Evolutionary conservation across 2,329 filamentous ascomycete genomes (phyloP), one percentile per base, ranked within the genome.

Genomic region (Xylariaceae sp.): DNA sequence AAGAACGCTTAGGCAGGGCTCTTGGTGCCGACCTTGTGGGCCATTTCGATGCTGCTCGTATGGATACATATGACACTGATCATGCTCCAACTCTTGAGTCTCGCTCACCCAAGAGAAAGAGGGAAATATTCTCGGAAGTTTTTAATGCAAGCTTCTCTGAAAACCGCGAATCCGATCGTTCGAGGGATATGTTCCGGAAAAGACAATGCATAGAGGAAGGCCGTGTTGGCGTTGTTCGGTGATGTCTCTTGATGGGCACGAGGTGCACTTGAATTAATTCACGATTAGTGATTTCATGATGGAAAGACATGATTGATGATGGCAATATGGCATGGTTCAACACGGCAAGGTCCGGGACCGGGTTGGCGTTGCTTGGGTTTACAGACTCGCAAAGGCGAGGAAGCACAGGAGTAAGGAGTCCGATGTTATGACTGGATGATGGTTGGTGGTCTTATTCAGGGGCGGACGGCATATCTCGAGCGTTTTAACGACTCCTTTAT

Each of bases 1-100:
- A 76, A 54, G 79, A 83, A 63, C 74, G 80, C 5, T 70, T 84
- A 0, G 78, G 77, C 37, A 74, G 74, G 57, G 80, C 78, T 2
- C 67, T 84, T 0, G 80, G 80, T 7, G 65, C 68, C 16, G 78
- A 80, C 3, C 59, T 81, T 12, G 75, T 80, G 3, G 79, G 79
- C 19, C 63, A 71, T 18, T 70, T 74, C 46, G 68, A 76, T 47
- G 54, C 63, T 0, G 64, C 70, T 6, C 63, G 68, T 15, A 75
- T 80, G 47, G 74, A 79, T 52, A 76, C 73, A 1, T 80, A 74
- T 70, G 72, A 75, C 48, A 65, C 68, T 5, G 69, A 48, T 6
- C 9, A 16, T 19, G 18, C 41, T 0, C 15, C 53, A 15, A 49
- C 13, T 1, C 47, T 56, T n/a, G 52, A 54, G 26, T 51, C 56